Conservation (phyloP, 1,139 yeast species). For the Blastobotrys proliferans region DNA sequence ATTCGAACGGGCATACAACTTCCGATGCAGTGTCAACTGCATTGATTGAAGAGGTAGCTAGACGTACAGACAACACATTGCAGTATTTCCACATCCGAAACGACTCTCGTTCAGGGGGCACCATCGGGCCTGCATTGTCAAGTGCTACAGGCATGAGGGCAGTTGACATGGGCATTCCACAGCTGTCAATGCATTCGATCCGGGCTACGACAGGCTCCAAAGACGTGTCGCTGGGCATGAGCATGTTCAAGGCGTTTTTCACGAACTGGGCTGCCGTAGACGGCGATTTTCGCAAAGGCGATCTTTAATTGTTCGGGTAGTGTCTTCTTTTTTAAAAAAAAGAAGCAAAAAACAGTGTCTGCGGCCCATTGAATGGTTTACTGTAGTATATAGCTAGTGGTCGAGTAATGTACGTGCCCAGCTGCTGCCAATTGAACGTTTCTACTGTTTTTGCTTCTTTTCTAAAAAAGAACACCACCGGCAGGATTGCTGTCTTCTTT, state of each 20-base stretch:
- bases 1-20: slow-evolving; percentile 67
- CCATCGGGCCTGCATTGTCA: slow-evolving; percentile 71
- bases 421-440: not conserved
- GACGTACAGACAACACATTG: slow-evolving; percentile 48
- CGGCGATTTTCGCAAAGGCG: slow-evolving; percentile 13
- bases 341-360: too few relatives aligned
- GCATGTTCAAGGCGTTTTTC: slow-evolving; percentile 62
- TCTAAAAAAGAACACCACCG: too few relatives aligned
- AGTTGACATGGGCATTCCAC: slow-evolving; percentile 73
- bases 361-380: too few relatives aligned
- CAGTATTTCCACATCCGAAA: slow-evolving; percentile 57
- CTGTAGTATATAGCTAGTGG: too few relatives aligned
- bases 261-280: slow-evolving; percentile 45
- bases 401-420: too few relatives aligned
- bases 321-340: too few relatives aligned
- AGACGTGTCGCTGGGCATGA: slow-evolving; percentile 64
- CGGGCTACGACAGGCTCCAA: slow-evolving; percentile 69
- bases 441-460: not conserved
- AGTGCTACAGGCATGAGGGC: slow-evolving; percentile 68
- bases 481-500: too few relatives aligned
- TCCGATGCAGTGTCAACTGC: slow-evolving; percentile 64
- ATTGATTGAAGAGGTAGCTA: slow-evolving; percentile 55
- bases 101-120: slow-evolving; percentile 71
- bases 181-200: slow-evolving; percentile 76
- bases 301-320: slow-evolving; percentile 4